These are phyloP conservation scores for Pichia heedii DNA, from an alignment of 805 yeast genomes.

Conservation along the genomic window DNA sequence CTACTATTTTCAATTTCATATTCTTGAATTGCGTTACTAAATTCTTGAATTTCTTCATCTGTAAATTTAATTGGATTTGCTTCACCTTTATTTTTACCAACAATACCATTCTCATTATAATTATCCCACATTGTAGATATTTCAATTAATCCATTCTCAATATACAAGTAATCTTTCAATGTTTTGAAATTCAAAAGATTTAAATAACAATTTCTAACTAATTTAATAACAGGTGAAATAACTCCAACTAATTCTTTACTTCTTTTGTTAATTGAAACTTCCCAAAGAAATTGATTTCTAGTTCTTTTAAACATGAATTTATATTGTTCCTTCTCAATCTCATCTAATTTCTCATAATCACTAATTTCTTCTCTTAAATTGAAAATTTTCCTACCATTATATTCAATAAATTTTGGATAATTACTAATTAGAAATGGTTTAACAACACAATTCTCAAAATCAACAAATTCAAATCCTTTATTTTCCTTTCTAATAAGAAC, in stretches of 20 bases:
- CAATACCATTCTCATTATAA: constrained; percentile 49
- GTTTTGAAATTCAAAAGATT: constrained; percentile 51
- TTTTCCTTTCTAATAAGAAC: constrained; percentile 44
- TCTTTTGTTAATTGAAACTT: constrained; percentile 56
- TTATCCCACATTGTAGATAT: constrained; percentile 62
- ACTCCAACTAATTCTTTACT: constrained; percentile 65
- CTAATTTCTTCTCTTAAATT: constrained; percentile 67
- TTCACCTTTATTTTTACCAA: constrained; percentile 24
- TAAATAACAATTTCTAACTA: constrained; percentile 54
- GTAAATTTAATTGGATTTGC: constrained; percentile 55
- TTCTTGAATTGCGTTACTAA: constrained; percentile 47
- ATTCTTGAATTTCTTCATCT: constrained; percentile 49
- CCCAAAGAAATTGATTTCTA: constrained; percentile 88
- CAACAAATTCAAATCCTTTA: constrained; percentile 48
- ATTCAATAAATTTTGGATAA: constrained; percentile 77
- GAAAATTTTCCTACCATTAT: constrained; percentile 83
- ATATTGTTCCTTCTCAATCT: constrained; percentile 68
- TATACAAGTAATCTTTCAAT: constrained; percentile 50
- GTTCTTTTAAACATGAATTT: constrained; percentile 84
- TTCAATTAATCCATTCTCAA: constrained; percentile 60
- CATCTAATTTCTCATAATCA: constrained; percentile 56
- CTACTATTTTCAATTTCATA: constrained; percentile 62
- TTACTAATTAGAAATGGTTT: constrained; percentile 75
- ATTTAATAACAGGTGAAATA: constrained; percentile 74
- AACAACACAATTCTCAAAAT: constrained; percentile 72